Evolutionary conservation across 139 green algal genomes (phyloP).

Genomic region (Tetraselmis chui): DNA sequence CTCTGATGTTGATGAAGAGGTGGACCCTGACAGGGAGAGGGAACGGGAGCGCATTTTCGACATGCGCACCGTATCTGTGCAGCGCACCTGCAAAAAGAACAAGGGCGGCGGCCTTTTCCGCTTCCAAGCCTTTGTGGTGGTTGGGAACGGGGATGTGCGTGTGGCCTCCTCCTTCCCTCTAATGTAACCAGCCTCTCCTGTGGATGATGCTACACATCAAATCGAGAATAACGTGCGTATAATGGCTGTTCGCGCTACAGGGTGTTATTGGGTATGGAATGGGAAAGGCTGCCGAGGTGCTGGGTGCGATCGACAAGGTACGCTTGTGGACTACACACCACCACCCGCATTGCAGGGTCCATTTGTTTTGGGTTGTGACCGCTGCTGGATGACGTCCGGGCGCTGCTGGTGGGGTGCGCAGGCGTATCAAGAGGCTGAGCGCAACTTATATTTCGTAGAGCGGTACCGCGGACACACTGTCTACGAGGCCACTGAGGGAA

Average conservation of each 20-base stretch:
- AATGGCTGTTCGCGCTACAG: no score
- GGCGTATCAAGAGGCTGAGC: neutral
- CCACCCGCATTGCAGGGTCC: neutral
- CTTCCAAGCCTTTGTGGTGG: neutral
- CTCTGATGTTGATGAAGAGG: neutral
- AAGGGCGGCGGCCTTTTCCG: neutral
- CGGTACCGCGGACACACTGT: neutral
- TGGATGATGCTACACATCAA: no score
- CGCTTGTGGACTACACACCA: neutral
- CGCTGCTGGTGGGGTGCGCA: no score
- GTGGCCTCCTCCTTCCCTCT: no score
- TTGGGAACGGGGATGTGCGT: neutral
- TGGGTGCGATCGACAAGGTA: neutral
- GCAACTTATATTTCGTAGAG: neutral
- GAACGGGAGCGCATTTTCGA: neutral
- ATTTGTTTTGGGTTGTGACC: no score
- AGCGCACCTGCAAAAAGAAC: neutral
- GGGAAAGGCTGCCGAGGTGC: neutral
- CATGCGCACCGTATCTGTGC: neutral
- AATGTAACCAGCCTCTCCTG: no score
- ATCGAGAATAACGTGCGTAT: no score
- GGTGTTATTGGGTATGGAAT: neutral
- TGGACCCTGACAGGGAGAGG: neutral
- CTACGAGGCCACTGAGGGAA: neutral
- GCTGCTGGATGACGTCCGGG: no score